Evolutionary conservation across 495 filamentous ascomycete genomes (phyloP), one percentile per base, ranked within the genome.

Genomic region (Annulohypoxylon maeteangense): DNA sequence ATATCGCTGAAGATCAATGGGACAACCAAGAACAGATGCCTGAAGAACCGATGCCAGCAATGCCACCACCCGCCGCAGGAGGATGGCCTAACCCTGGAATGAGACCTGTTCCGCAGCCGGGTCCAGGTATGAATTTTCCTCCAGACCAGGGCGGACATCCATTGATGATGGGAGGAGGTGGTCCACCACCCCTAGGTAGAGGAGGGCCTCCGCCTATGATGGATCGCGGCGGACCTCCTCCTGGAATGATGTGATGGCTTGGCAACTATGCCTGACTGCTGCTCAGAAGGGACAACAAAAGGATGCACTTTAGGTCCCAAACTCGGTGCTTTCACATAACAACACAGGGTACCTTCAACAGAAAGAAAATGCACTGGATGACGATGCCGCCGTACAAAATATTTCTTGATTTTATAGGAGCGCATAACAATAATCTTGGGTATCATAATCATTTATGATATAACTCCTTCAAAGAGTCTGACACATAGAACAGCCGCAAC

Each of bases 401-500:
- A 25, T 25, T 23, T n/a, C 16, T 22, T 10, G n/a, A 23, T 34
- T 29, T 34, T 5, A 56, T 16, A 56, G 16, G 27, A 27, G 16
- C 31, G 6, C 8, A 27, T 18, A 10, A 38, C 53, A 20, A 23
- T 10, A 31, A 38, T 59, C 20, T 36, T 5, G 8, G 64, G 23
- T 51, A 22, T 50, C 18, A 22, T 54, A 5, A 23, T 44, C 12
- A 27, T 32, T 64, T 70, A 77, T 51, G 47, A 67, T 59, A 79
- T 16, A n/a, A 78, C 29, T 14, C 67, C 71, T 3, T 82, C 84
- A 59, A 91, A 86, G 3, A 81, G 80, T 61, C 83, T 89, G 20
- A 92, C 88, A 69, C 90, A 86, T 14, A 88, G 82, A 79, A 92
- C 90, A 0, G 90, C 89, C 12, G 86, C 89, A 1, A 84, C 82